Evolutionary conservation across 1,139 yeast species (phyloP).

Genomic region (Zhuliangozyma blackwelliae): DNA sequence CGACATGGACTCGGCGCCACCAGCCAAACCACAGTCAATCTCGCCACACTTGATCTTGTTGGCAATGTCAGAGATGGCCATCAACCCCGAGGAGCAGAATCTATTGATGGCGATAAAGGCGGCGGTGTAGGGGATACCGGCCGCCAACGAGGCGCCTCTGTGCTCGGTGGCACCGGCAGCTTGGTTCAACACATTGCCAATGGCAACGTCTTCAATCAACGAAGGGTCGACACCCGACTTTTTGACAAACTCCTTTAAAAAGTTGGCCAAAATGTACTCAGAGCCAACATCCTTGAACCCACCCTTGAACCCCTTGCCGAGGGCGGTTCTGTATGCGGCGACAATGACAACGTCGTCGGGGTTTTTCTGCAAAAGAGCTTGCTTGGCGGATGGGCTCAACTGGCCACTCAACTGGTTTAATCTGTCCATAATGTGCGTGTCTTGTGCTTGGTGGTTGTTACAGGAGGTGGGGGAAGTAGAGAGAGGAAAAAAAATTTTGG

Average conservation of each 20-base stretch:
- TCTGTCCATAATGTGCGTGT: slow-evolving; percentile 56
- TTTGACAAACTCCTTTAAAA: slow-evolving; percentile 58
- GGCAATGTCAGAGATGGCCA: slow-evolving; percentile 86
- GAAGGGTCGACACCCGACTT: slow-evolving; percentile 60
- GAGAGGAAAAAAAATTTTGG: too few species aligned
- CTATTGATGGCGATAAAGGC: slow-evolving; percentile 85
- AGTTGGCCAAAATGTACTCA: slow-evolving; percentile 65
- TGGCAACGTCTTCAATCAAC: slow-evolving; percentile 74
- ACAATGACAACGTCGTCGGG: slow-evolving; percentile 86
- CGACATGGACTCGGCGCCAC: slow-evolving; percentile 93
- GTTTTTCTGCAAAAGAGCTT: slow-evolving; percentile 48
- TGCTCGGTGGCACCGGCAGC: slow-evolving; percentile 95
- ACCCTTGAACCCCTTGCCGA: slow-evolving; percentile 84
- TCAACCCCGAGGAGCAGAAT: slow-evolving; percentile 91
- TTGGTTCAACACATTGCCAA: slow-evolving; percentile 83
- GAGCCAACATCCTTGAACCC: slow-evolving; percentile 70
- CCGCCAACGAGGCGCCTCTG: slow-evolving; percentile 64
- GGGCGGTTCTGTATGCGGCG: slow-evolving; percentile 85
- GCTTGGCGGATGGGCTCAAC: slow-evolving; percentile 45
- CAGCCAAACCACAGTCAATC: slow-evolving; percentile 85
- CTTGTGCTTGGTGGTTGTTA: too few species aligned
- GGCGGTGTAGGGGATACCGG: slow-evolving; percentile 49
- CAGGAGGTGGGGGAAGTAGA: too few species aligned
- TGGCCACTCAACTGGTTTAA: slow-evolving; percentile 57
- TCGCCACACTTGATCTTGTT: slow-evolving; percentile 84